Percentiles rank a stretch among this genome's conserved stretches.
These are phyloP conservation scores for Colletotrichum sp. DNA, from an alignment of 2,329 filamentous ascomycete genomes.

Conservation along the genomic window DNA sequence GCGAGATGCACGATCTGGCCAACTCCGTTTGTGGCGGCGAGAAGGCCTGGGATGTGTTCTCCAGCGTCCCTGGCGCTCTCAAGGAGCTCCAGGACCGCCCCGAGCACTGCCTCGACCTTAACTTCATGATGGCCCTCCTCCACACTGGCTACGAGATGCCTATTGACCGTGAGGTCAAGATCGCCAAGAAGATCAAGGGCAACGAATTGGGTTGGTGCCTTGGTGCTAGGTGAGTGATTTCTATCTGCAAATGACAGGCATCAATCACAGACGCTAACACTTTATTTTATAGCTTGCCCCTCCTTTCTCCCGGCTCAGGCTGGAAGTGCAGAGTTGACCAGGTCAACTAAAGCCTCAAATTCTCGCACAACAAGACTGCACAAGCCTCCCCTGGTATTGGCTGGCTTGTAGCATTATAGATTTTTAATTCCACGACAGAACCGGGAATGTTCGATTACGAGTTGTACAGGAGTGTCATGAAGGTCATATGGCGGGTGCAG, in stretches of 20 bases:
- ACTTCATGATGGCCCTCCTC: conserved; percentile 91
- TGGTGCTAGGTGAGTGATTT: conserved; percentile 80
- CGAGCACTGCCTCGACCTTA: conserved; percentile 93
- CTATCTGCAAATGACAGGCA: not conserved
- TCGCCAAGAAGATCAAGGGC: conserved; percentile 97
- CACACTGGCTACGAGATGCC: conserved; percentile 99
- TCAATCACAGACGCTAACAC: conserved; percentile 37
- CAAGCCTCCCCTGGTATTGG: conserved; percentile 3
- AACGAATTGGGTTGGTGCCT: conserved; percentile 98
- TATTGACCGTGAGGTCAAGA: conserved; percentile 92
- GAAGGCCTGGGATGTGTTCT: conserved; percentile 80
- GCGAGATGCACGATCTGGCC: conserved; percentile 86
- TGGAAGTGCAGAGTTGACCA: conserved; percentile 90
- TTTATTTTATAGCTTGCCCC: conserved; percentile 68
- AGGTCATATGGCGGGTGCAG: conserved; percentile 3
- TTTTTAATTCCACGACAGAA: conserved; percentile 24
- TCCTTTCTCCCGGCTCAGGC: conserved; percentile 80
- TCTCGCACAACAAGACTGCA: not conserved
- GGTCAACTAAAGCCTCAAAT: conserved; percentile 56
- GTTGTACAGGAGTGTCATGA: conserved; percentile 1
- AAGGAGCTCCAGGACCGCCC: conserved; percentile 81
- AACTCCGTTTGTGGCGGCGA: conserved; percentile 84
- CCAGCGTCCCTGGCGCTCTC: conserved; percentile 75
- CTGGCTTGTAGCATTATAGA: conserved; percentile 21
- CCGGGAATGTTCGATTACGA: conserved; percentile 20